phyloP scores from a whole-genome alignment of 257 asterid species.

The Anisodus tanguticus region DNA sequence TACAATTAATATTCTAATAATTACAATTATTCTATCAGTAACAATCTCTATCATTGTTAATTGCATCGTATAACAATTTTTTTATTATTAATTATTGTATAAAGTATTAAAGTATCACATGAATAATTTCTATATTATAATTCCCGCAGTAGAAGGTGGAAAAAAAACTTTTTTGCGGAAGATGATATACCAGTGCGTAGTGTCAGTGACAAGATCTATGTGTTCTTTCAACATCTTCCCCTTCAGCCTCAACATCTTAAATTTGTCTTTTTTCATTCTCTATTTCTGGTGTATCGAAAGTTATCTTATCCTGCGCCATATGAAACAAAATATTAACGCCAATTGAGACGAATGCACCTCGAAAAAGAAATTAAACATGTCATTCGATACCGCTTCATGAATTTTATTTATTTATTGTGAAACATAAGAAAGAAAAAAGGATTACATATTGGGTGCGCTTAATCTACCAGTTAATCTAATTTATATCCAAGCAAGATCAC shows the following conservation, averaged over 20 bases:
- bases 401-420: not conserved
- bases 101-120: not conserved
- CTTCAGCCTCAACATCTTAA: not conserved
- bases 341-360: not conserved
- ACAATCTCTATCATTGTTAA: too few relatives aligned
- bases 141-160: not conserved
- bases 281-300: not conserved
- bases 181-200: constrained; percentile 20
- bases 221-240: constrained; percentile 24
- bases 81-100: too few relatives aligned
- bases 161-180: not conserved
- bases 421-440: not conserved
- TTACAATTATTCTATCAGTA: too few relatives aligned
- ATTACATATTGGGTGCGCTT: too few relatives aligned
- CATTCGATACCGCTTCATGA: not conserved
- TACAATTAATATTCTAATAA: too few relatives aligned
- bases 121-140: not conserved
- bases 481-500: not conserved
- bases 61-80: too few relatives aligned
- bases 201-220: not conserved
- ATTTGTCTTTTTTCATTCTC: not conserved
- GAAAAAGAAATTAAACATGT: not conserved
- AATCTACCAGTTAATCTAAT: not conserved
- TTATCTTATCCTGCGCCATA: constrained; percentile 28
- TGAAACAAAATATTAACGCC: not conserved